These are phyloP conservation scores for Colletotrichum scovillei DNA, from an alignment of 2,329 filamentous ascomycete species.

Conservation along the genomic window DNA sequence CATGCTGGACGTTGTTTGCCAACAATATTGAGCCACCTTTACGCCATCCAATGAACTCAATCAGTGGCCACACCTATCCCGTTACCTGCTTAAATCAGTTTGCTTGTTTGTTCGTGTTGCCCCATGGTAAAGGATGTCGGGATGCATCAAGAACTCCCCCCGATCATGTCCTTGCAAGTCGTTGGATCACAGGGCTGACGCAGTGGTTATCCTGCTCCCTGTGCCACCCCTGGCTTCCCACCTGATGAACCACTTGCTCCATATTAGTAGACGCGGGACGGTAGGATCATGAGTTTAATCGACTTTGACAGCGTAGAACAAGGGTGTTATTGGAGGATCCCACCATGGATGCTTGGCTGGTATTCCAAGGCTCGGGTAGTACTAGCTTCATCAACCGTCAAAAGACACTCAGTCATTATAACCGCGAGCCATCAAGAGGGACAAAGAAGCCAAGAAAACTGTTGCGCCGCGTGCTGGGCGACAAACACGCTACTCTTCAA, in stretches of 20 bases:
- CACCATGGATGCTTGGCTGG: not conserved
- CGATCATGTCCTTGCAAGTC: not conserved
- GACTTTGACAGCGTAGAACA: not conserved
- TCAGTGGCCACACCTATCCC: not conserved
- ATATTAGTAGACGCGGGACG: not conserved
- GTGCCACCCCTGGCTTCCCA: conserved; percentile 1
- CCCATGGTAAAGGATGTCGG: not conserved
- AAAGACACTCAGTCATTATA: not conserved
- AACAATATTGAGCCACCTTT: conserved; percentile 4
- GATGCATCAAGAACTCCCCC: not conserved
- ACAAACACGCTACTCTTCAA: not conserved
- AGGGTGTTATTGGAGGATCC: not conserved
- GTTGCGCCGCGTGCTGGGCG: conserved; percentile 2
- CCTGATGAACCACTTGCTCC: not conserved
- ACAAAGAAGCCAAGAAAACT: conserved; percentile 19
- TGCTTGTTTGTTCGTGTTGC: conserved; percentile 2
- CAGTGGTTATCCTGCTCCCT: conserved; percentile 10
- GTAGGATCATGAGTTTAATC: conserved; percentile 9
- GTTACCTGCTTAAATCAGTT: not conserved
- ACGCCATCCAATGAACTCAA: conserved; percentile 7
- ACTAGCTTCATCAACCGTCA: conserved; percentile 1
- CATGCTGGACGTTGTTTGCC: conserved; percentile 14
- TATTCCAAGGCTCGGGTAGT: not conserved
- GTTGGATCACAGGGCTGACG: conserved; percentile 1
- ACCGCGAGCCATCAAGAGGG: not conserved